phyloP scores from a whole-genome alignment of 495 filamentous ascomycete genomes.

The Penicillium psychrofluorescens region DNA sequence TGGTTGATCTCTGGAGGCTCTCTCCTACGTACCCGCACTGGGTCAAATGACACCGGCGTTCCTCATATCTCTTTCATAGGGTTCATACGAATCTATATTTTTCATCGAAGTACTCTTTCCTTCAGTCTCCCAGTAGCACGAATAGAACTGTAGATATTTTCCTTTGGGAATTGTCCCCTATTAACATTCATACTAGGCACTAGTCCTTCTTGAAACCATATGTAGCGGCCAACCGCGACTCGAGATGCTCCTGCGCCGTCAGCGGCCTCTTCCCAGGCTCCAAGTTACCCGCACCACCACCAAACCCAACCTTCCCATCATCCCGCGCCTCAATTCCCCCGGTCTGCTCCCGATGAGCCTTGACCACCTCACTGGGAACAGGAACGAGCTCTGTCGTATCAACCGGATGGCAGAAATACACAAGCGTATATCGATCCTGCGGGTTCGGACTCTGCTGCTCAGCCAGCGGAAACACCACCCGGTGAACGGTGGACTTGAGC shows the following conservation, averaged over 20 bases:
- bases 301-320: constrained; percentile 31
- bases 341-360: constrained; percentile 25
- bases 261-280: constrained; percentile 50
- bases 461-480: constrained; percentile 68
- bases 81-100: constrained; percentile 2
- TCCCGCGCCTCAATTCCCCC: constrained; percentile 11
- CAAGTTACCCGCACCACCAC: constrained; percentile 28
- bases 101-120: too few relatives aligned
- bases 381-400: constrained; percentile 60
- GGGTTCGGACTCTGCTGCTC: constrained; percentile 34
- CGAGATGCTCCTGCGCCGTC: constrained; percentile 80
- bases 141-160: too few relatives aligned
- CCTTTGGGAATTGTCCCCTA: too few relatives aligned
- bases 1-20: constrained; percentile 11
- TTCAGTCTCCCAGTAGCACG: too few relatives aligned
- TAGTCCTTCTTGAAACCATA: constrained; percentile 48
- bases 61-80: neutral
- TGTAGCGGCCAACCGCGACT: constrained; percentile 64
- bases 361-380: constrained; percentile 64
- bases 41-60: constrained; percentile 5
- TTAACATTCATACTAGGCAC: neutral
- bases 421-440: constrained; percentile 79
- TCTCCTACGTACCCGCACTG: constrained; percentile 3
- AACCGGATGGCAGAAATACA: constrained; percentile 85
- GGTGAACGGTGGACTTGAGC: constrained; percentile 77